A percentile compares a stretch with the other conserved stretches of the same genome.
phyloP scores from a whole-genome alignment of 2,329 filamentous ascomycete genomes.

The Anthostomella pinea region DNA sequence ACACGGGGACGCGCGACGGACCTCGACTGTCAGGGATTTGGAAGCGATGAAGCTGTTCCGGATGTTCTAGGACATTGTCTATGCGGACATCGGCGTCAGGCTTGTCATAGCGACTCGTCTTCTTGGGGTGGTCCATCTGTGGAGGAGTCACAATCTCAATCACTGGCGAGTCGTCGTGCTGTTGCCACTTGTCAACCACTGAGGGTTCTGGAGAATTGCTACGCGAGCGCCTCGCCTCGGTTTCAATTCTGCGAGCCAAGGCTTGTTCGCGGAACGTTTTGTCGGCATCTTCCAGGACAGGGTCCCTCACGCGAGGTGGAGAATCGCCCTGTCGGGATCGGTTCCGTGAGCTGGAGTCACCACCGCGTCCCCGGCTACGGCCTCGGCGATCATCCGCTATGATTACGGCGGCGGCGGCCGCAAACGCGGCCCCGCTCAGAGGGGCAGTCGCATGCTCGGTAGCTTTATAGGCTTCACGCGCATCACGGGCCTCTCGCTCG shows the following conservation, averaged over 20 bases:
- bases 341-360: constrained; percentile 33
- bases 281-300: constrained; percentile 56
- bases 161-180: constrained; percentile 36
- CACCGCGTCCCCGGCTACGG: constrained; percentile 31
- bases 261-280: constrained; percentile 54
- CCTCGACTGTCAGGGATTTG: constrained; percentile 24
- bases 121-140: constrained; percentile 39
- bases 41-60: constrained; percentile 46
- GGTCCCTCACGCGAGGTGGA: constrained; percentile 35
- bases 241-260: constrained; percentile 51
- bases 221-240: constrained; percentile 53
- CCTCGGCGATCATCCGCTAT: constrained; percentile 35
- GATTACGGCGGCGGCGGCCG: constrained; percentile 44
- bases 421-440: constrained; percentile 45
- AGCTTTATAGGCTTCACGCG: constrained; percentile 43
- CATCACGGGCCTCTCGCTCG: constrained; percentile 45
- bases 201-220: constrained; percentile 51
- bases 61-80: constrained; percentile 54
- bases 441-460: constrained; percentile 48
- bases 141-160: constrained; percentile 55
- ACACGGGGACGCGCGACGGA: constrained; percentile 31
- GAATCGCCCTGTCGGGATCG: constrained; percentile 32
- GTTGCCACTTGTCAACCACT: constrained; percentile 53
- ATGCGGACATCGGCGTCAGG: constrained; percentile 64
- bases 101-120: constrained; percentile 51